A percentile compares a stretch with the other conserved stretches of the same genome.
phyloP scores from a whole-genome alignment of 306 rosid species.

The Prunus mume region DNA sequence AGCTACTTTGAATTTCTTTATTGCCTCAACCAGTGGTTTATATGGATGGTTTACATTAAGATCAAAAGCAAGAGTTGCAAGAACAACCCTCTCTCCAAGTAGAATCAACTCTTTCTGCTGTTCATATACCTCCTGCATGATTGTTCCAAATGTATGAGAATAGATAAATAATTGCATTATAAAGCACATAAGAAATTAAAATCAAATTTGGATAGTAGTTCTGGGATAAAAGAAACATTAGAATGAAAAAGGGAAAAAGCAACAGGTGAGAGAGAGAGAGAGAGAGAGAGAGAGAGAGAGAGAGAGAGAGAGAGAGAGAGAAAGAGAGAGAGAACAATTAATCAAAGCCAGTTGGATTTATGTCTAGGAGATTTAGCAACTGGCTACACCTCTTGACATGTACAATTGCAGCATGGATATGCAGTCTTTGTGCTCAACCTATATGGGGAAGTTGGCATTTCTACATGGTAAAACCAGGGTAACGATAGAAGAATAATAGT shows the following conservation, averaged over 20 bases:
- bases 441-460: neutral
- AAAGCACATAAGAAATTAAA: neutral
- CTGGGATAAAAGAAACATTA: neutral
- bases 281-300: neutral
- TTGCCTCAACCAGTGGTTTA: constrained; percentile 98
- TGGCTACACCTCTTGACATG: neutral
- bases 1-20: constrained; percentile 98
- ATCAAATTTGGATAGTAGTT: neutral
- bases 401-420: neutral
- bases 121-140: constrained; percentile 89
- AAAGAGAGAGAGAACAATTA: neutral
- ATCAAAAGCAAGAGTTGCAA: constrained; percentile 94
- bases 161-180: neutral
- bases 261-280: neutral
- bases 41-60: constrained; percentile 94
- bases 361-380: neutral
- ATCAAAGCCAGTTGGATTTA: neutral
- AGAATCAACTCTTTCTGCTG: constrained; percentile 91
- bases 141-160: constrained; percentile 7
- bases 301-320: neutral
- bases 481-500: neutral
- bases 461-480: constrained; percentile 5
- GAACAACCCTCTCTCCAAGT: constrained; percentile 90
- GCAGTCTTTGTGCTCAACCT: constrained; percentile 2
- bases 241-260: neutral